Conservation (phyloP, 441 rosid species). For the Mallotus japonicus region DNA sequence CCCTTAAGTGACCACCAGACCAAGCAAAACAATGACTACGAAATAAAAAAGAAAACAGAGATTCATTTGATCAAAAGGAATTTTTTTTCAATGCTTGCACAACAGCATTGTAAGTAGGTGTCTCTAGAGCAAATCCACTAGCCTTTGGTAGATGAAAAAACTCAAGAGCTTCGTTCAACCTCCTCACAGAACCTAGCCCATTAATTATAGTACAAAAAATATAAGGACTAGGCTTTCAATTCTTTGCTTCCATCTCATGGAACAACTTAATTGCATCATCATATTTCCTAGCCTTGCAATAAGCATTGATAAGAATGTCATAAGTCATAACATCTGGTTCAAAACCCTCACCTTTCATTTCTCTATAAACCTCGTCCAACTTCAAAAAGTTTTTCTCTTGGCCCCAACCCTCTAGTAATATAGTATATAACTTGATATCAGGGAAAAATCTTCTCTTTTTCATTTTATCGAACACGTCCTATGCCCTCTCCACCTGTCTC, state of each 20-base stretch:
- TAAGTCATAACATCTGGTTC: slow-evolving; percentile 75
- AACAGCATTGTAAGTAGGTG: slow-evolving; percentile 78
- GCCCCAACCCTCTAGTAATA: slow-evolving; percentile 90
- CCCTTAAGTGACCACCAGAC: no score
- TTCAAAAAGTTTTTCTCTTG: slow-evolving; percentile 56
- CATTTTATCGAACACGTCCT: slow-evolving; percentile 80
- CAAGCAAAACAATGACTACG: no score
- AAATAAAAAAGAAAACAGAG: no score
- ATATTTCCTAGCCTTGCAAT: slow-evolving; percentile 59
- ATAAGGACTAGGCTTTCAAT: slow-evolving; percentile 64
- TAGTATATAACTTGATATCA: slow-evolving; percentile 65
- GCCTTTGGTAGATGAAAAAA: slow-evolving; percentile 52
- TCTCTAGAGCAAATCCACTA: slow-evolving; percentile 56
- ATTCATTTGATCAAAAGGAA: no score
- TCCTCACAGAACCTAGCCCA: slow-evolving; percentile 68
- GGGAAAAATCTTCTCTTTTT: slow-evolving; percentile 55
- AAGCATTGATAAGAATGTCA: slow-evolving; percentile 66
- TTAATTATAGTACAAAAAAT: slow-evolving; percentile 73
- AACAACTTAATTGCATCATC: slow-evolving; percentile 53
- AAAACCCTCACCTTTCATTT: slow-evolving; percentile 77
- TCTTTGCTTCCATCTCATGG: slow-evolving; percentile 57
- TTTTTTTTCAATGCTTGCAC: slow-evolving; percentile 41
- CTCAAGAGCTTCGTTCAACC: slow-evolving; percentile 54
- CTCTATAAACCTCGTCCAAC: slow-evolving; percentile 57
- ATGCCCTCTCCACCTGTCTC: slow-evolving; percentile 61